Base-by-base conservation (phyloP, 805 yeast species). In the Candida maltosa region DNA sequence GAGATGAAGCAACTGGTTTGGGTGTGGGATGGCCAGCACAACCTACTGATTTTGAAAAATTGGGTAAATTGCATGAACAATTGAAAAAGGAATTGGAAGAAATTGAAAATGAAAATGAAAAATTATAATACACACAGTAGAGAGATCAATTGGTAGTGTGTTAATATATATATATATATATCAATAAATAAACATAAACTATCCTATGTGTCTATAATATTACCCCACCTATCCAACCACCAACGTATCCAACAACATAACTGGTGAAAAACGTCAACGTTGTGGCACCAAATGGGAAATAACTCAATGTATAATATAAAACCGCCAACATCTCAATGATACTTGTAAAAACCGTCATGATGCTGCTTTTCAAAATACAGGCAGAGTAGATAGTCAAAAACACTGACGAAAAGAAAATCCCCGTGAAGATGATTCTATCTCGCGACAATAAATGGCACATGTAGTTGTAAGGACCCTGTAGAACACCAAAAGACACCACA, bases 11-110 rank as follows among this genome's bases (percentile, higher is more conserved):
- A 26, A 69, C 89, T 14, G 98, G 98, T 1, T 72, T 91, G 44
- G 73, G 72, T 23, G 87, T 91, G 21, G 96, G 93, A 18, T 93
- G 98, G 97, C 97, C 97, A n/a, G 81, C 88, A 14, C 76, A 80
- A 49, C 76, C 70, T 38, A 84, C 91, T 21, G 84, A 85, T 54
- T 80, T 85, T 59, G 88, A 70, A 10, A 77, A 80, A 35, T 67
- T 89, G 54, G 82, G 83, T 35, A 69, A 72, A 40, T 65, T 77
- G 28, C 94, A 87, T 53, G 76, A 78, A 48, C 71, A 77, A 41
- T 58, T 89, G 44, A 21, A 36, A 22, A 32, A 29, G 15, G 26
- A 28, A 19, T 35, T 38, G 16, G 45, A 41, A 16, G 35, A 32
- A 21, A 29, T 22, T 4, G 38, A 33, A 18, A 16, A 12, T 14